Evolutionary conservation across 129 eudicot genomes (phyloP).

Genomic region (Scalesia atractyloides): DNA sequence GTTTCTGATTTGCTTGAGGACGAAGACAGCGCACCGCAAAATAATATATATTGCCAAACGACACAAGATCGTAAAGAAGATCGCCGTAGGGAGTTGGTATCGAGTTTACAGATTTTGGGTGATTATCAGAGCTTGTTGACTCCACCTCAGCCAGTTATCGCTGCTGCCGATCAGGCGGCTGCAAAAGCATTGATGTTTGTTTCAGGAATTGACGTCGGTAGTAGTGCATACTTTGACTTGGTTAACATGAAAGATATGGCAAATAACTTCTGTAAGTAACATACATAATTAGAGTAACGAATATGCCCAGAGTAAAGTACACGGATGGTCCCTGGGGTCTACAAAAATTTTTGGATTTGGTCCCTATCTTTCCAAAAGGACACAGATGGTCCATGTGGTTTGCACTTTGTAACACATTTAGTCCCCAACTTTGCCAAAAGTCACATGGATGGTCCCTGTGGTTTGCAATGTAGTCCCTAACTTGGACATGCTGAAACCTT

Average conservation of each 20-base stretch:
- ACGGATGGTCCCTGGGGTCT: too few species aligned
- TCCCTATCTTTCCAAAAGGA: too few species aligned
- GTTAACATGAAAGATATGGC: slow-evolving; percentile 67
- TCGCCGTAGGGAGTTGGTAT: slow-evolving; percentile 65
- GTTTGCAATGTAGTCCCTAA: too few species aligned
- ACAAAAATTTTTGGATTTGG: too few species aligned
- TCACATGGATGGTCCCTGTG: too few species aligned
- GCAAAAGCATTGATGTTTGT: slow-evolving; percentile 83
- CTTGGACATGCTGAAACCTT: too few species aligned
- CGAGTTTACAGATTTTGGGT: slow-evolving; percentile 75
- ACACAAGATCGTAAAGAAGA: slow-evolving; percentile 40
- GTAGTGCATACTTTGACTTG: slow-evolving; percentile 59
- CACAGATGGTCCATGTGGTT: too few species aligned
- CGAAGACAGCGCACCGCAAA: slow-evolving; percentile 47
- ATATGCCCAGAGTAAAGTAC: too few species aligned
- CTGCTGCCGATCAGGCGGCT: slow-evolving; percentile 92
- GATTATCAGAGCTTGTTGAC: slow-evolving; percentile 72
- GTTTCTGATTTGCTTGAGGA: slow-evolving; percentile 85
- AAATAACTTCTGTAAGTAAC: slow-evolving; percentile 64
- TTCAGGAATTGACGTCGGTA: slow-evolving; percentile 67
- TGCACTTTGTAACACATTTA: too few species aligned
- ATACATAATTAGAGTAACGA: background rate
- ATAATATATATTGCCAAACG: slow-evolving; percentile 34
- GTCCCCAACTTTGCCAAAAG: too few species aligned
- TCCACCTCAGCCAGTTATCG: slow-evolving; percentile 70